Base-by-base conservation (phyloP, 805 yeast genomes). In the Candida nitratophila region DNA sequence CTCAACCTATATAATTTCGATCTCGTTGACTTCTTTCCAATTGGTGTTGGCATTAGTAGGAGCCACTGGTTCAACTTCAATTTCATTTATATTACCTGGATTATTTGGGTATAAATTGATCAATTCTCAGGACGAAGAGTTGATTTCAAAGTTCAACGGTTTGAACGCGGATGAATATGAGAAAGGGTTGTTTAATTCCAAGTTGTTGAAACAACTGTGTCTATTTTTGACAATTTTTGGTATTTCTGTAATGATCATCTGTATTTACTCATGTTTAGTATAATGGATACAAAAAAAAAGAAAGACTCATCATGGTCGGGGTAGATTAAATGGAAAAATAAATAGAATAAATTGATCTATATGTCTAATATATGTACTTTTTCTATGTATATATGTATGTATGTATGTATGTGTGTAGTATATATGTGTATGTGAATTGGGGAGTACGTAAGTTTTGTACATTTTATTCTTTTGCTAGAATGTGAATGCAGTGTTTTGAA, bases 31-130 rank as follows among this genome's bases (percentile, higher is more conserved):
- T 1, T 81, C 87, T 0, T 77, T 85, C 55, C 90, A 83, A 43
- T 71, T 76, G 31, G 84, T 85, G 4, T 62, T 85, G 40, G 78
- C 91, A 1, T 65, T 85, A 42, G 89, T 85, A 10, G 95, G 95
- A 3, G 83, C 90, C 5, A 85, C 93, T 0, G 95, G 95, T 0
- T 85, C 90, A 4, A 86, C 90, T 0, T 69, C 87, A 22, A 85
- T 85, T 41, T 79, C 88, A 21, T 85, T 84, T 60, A 83, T 83
- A 10, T 67, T 85, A 37, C 95, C 95, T 0, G 93, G 95, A 0
- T 65, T 81, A 45, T 85, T 84, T 60, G 91, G 91, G 0, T 84
- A 65, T 57, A 73, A 79, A 57, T 60, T 77, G 44, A 69, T 77
- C n/a, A 70, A 50, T n/a, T 50, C 55, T 7, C 41, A 53, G 20